Conservation (phyloP, 1,284 basidiomycete genomes). For the Cutaneotrichosporon cutaneum region DNA sequence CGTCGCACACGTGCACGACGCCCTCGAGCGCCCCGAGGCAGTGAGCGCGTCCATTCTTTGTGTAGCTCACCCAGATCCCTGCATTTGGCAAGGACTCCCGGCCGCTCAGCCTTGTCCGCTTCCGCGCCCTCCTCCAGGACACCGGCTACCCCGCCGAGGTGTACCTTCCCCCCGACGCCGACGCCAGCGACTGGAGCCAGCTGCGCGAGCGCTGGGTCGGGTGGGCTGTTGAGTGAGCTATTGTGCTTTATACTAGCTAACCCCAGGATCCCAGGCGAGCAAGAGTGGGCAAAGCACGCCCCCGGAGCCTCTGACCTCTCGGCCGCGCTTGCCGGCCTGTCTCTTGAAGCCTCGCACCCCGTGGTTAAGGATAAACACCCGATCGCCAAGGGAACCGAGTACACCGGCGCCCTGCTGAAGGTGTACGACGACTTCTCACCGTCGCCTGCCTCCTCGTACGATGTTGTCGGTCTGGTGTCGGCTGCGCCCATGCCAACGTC, state of each 20-base stretch:
- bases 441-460: slow-evolving; percentile 42
- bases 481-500: slow-evolving; percentile 39
- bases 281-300: slow-evolving; percentile 31
- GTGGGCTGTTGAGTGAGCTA: slow-evolving; percentile 50
- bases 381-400: slow-evolving; percentile 28
- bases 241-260: not conserved
- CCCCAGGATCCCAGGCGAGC: slow-evolving; percentile 44
- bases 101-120: slow-evolving; percentile 43
- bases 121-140: slow-evolving; percentile 51
- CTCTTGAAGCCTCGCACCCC: slow-evolving; percentile 17
- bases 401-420: slow-evolving; percentile 49
- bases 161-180: slow-evolving; percentile 36
- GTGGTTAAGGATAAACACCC: slow-evolving; percentile 42
- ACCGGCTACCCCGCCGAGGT: slow-evolving; percentile 52
- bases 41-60: slow-evolving; percentile 22
- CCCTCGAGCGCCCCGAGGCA: slow-evolving; percentile 17
- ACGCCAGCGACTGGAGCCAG: slow-evolving; percentile 35
- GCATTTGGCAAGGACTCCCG: slow-evolving; percentile 25
- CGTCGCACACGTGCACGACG: slow-evolving; percentile 12
- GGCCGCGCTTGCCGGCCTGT: not conserved
- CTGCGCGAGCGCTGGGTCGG: slow-evolving; percentile 52
- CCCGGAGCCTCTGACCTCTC: not conserved
- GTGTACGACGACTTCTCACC: slow-evolving; percentile 48
- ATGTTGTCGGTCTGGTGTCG: slow-evolving; percentile 46
- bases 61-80: slow-evolving; percentile 29